Evolutionary conservation across 768 basidiomycete species (phyloP).

Genomic region (Trametes sanguinea): DNA sequence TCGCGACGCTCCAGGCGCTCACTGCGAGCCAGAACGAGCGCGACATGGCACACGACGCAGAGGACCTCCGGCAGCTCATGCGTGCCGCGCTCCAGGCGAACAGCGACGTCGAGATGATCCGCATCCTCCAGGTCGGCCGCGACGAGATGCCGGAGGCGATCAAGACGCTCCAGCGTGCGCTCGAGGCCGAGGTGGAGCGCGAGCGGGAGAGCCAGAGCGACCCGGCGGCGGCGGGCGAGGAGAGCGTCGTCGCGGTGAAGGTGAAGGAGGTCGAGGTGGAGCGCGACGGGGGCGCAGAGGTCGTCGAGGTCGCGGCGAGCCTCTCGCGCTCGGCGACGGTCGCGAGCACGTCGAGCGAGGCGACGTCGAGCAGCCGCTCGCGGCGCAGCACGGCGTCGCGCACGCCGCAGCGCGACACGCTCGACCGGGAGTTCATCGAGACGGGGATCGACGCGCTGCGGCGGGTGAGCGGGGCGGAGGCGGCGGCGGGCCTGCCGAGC

Average conservation of each 20-base stretch:
- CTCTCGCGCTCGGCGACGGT: constrained; percentile 15
- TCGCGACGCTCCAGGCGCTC: constrained; percentile 25
- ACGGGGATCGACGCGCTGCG: constrained; percentile 70
- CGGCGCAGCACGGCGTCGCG: neutral
- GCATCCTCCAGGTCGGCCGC: constrained; percentile 59
- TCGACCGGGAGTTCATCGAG: constrained; percentile 73
- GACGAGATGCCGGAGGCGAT: constrained; percentile 81
- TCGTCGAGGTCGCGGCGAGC: neutral
- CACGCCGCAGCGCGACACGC: constrained; percentile 42
- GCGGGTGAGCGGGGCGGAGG: constrained; percentile 49
- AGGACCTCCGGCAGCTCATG: constrained; percentile 60
- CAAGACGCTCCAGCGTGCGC: constrained; percentile 72
- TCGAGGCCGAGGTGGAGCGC: constrained; percentile 48
- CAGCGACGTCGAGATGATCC: constrained; percentile 65
- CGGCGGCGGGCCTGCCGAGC: constrained; percentile 47
- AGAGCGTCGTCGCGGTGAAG: neutral
- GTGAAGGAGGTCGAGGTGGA: too few species aligned
- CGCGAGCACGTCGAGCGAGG: constrained; percentile 3
- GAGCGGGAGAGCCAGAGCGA: neutral
- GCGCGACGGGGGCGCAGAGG: too few species aligned
- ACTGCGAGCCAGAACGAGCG: constrained; percentile 43
- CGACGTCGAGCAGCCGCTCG: constrained; percentile 5
- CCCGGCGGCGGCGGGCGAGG: constrained; percentile 21
- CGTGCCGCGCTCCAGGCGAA: constrained; percentile 55
- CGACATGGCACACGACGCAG: constrained; percentile 55